Conservation (phyloP, 2,329 filamentous ascomycete genomes). For the Teratosphaeria gauchensis region DNA sequence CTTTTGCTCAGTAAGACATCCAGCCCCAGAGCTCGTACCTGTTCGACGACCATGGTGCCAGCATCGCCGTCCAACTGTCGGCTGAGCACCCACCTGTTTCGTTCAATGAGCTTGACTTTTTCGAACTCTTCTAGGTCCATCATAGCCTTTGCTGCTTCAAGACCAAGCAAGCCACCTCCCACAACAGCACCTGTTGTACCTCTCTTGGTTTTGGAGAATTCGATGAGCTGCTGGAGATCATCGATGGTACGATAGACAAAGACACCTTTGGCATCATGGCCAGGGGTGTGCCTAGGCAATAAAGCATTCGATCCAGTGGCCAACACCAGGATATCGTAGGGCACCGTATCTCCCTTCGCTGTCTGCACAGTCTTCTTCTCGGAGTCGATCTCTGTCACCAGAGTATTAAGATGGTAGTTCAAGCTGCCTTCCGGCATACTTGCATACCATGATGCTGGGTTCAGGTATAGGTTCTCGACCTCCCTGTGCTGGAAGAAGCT, state of each 20-base stretch:
- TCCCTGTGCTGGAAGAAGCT: constrained; percentile 80
- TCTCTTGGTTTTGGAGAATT: constrained; percentile 57
- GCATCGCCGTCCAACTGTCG: constrained; percentile 76
- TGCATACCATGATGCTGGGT: constrained; percentile 71
- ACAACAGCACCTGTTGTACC: constrained; percentile 66
- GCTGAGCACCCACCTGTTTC: constrained; percentile 73
- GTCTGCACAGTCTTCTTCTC: constrained; percentile 58
- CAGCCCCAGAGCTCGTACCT: constrained; percentile 67
- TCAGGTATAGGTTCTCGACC: constrained; percentile 81
- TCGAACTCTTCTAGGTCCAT: constrained; percentile 69
- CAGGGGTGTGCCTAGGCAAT: constrained; percentile 61
- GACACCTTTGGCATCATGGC: constrained; percentile 69
- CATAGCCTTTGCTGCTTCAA: constrained; percentile 89
- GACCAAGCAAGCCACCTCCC: constrained; percentile 72
- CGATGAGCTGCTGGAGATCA: constrained; percentile 68
- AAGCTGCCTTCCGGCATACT: constrained; percentile 58
- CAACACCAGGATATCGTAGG: constrained; percentile 73
- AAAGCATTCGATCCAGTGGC: constrained; percentile 81
- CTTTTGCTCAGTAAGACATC: constrained; percentile 71
- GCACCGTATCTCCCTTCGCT: constrained; percentile 56
- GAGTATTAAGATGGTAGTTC: constrained; percentile 65
- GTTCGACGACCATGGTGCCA: constrained; percentile 70
- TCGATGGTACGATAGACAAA: constrained; percentile 85
- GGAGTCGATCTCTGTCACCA: constrained; percentile 58
- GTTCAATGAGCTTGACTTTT: constrained; percentile 69